Base-by-base conservation (phyloP, 1,284 basidiomycete species). In the Blastosporella zonata region DNA sequence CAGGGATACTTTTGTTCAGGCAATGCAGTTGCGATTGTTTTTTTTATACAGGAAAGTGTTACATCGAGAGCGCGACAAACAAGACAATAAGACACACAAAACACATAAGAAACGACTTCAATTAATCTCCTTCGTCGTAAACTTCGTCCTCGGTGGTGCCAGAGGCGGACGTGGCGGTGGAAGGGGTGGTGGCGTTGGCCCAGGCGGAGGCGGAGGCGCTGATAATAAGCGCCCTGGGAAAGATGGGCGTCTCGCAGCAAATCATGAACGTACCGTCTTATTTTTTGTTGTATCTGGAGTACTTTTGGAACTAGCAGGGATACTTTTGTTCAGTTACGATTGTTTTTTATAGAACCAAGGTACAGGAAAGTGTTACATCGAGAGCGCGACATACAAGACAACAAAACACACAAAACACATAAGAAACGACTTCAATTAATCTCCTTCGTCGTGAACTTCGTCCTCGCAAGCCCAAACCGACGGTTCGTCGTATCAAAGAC, bases 141-240 rank as follows among this genome's bases (percentile, higher is more conserved):
- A 68, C 41, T 53, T 50, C 2, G 70, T 73, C 13, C 62, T 64
- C 47, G 59, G 67, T 10, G 64, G 66, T n/a, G 59, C 60, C 48
- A 63, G 66, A 28, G 66, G 72, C 17, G 59, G 67, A 5, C 56
- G 61, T 23, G 47, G 56, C n/a, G 48, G 62, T 29, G 60, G 68
- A 10, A 66, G 69, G 17, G 62, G 67, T 3, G 53, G 60, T 27
- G 59, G 62, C 17, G 62, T 59, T 10, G 58, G 71, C 23, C 60
- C 68, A 12, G n/a, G n/a, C n/a, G n/a, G n/a, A n/a, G 67, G 69
- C 17, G 62, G 67, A 2, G 53, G 60, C 23, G 60, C 62, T 18
- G 62, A 59, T 15, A 57, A 54, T 31, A 80, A 81, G 54, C 71
- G 85, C 35, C 74, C 75, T 15, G 85, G 87, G 6, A 89, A 87